phyloP scores from a whole-genome alignment of 2,329 filamentous ascomycete species.

The Colletotrichum chlorophyti region DNA sequence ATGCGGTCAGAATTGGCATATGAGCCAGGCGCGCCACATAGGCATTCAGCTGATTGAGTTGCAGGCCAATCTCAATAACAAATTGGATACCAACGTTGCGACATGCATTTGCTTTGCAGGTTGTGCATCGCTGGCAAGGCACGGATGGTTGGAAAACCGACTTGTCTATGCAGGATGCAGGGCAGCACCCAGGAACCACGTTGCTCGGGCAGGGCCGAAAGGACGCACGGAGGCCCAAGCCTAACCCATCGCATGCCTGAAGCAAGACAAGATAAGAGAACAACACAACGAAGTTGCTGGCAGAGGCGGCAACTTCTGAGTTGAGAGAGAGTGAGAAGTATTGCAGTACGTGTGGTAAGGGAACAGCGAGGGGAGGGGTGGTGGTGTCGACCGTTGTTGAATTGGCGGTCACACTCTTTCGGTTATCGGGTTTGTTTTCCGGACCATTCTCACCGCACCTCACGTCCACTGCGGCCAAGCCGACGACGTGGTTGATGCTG shows the following conservation, averaged over 20 bases:
- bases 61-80: conserved; percentile 18
- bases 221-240: conserved; percentile 26
- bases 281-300: no score
- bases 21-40: conserved; percentile 1
- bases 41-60: conserved; percentile 3
- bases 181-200: conserved; percentile 21
- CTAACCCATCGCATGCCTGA: neutral
- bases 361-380: no score
- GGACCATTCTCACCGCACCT: conserved; percentile 20
- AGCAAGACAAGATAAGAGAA: neutral
- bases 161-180: conserved; percentile 7
- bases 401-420: conserved; percentile 20
- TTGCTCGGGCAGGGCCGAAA: conserved; percentile 15
- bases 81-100: conserved; percentile 2
- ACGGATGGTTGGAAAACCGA: neutral
- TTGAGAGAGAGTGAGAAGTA: no score
- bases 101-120: neutral
- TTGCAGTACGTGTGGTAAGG: no score
- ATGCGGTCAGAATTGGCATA: conserved; percentile 17
- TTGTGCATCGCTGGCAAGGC: neutral
- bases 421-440: neutral
- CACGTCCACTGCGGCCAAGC: conserved; percentile 18
- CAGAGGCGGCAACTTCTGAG: no score
- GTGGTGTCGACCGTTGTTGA: neutral
- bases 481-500: conserved; percentile 9